These are phyloP conservation scores for Fraxinus xanthoxyloides DNA, from an alignment of 305 asterid genomes.

Conservation along the genomic window DNA sequence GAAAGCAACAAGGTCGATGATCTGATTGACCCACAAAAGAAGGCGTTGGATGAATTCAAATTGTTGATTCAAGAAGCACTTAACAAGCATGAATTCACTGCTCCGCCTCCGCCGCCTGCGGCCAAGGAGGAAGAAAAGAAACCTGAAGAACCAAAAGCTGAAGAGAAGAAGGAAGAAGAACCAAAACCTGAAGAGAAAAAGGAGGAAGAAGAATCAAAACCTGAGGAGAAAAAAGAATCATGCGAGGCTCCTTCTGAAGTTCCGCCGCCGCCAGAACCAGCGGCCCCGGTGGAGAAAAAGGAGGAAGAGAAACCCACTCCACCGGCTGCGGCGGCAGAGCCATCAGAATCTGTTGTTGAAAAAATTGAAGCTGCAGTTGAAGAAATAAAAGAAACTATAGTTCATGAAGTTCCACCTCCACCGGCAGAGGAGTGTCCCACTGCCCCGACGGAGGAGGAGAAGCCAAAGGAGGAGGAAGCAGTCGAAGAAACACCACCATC, in stretches of 20 bases:
- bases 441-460: not conserved
- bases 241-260: conserved; percentile 22
- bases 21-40: conserved; percentile 69
- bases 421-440: conserved; percentile 26
- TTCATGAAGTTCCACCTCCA: conserved; percentile 53
- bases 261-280: conserved; percentile 29
- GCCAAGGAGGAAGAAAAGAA: conserved; percentile 45
- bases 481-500: conserved; percentile 32
- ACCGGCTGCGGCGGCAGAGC: conserved; percentile 7
- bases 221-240: not conserved
- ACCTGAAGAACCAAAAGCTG: conserved; percentile 22
- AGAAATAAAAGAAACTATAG: conserved; percentile 69
- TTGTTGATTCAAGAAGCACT: conserved; percentile 67
- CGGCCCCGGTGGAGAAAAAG: conserved; percentile 22
- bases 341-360: conserved; percentile 29
- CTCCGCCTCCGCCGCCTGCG: conserved; percentile 44
- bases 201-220: not conserved
- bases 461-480: no score
- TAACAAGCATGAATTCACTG: conserved; percentile 65
- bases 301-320: conserved; percentile 31
- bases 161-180: conserved; percentile 33
- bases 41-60: conserved; percentile 77
- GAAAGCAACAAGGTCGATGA: conserved; percentile 80
- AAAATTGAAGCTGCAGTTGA: conserved; percentile 35
- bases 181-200: conserved; percentile 25